Evolutionary conservation across 805 yeast genomes (phyloP).

Genomic region (Yarrowia keelungensis): DNA sequence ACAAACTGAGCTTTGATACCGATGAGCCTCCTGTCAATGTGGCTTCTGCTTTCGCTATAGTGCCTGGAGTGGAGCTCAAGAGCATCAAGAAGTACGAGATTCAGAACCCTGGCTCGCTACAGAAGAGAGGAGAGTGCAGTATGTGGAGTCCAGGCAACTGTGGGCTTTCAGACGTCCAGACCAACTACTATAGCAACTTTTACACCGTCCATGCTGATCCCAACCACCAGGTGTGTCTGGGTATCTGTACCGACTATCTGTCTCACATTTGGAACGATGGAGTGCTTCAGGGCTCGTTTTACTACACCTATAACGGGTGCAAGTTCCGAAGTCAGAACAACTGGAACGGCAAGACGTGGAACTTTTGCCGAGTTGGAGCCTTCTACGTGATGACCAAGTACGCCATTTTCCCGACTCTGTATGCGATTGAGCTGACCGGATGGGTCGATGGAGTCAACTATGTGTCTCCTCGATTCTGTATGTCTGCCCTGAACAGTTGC

Average conservation of each 20-base stretch:
- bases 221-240: constrained; percentile 8
- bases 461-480: constrained; percentile 6
- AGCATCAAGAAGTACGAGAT: constrained; percentile 15
- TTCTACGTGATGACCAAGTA: constrained; percentile 7
- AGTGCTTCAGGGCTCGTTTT: constrained; percentile 10
- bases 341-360: constrained; percentile 14
- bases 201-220: not conserved
- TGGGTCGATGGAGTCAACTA: constrained; percentile 11
- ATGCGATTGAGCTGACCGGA: not conserved
- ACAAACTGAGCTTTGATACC: constrained; percentile 9
- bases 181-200: not conserved
- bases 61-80: constrained; percentile 17
- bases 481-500: constrained; percentile 22
- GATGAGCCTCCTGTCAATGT: not conserved
- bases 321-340: constrained; percentile 27
- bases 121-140: constrained; percentile 1
- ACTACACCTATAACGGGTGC: constrained; percentile 19
- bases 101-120: not conserved
- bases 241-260: constrained; percentile 1
- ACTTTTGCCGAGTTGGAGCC: constrained; percentile 10
- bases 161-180: not conserved
- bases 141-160: constrained; percentile 3
- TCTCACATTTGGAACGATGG: constrained; percentile 6
- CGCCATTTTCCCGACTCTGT: not conserved
- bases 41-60: constrained; percentile 2